These are phyloP conservation scores for Clitoria ternatea DNA, from an alignment of 306 rosid species.

Conservation along the genomic window DNA sequence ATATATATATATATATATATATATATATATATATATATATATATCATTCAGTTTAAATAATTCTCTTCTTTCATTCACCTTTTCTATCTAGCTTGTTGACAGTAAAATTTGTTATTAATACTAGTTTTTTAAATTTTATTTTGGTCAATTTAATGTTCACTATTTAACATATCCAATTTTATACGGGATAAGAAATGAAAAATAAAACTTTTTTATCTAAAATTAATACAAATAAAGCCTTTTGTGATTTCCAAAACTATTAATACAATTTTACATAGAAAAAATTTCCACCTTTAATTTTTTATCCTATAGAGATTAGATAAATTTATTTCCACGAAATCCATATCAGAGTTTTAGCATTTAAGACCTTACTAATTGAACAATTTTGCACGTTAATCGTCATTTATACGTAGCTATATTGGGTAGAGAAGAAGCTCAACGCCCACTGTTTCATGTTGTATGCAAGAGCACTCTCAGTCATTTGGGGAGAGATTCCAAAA, in stretches of 20 bases:
- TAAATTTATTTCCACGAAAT: not conserved
- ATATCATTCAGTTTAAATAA: not conserved
- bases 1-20: too few species aligned
- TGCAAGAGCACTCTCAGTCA: constrained; percentile 60
- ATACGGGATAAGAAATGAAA: too few species aligned
- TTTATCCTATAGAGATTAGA: too few species aligned
- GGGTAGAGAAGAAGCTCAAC: constrained; percentile 37
- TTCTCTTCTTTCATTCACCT: not conserved
- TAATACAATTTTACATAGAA: too few species aligned
- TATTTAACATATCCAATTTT: too few species aligned
- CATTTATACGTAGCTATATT: constrained; percentile 27
- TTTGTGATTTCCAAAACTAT: too few species aligned
- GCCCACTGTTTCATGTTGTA: constrained; percentile 60
- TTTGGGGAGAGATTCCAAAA: constrained; percentile 41
- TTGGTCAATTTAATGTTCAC: too few species aligned
- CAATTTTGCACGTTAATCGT: not conserved
- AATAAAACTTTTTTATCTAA: too few species aligned
- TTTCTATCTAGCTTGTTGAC: not conserved
- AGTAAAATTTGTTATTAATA: not conserved
- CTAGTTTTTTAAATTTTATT: too few species aligned
- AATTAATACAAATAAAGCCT: too few species aligned
- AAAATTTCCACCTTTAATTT: too few species aligned
- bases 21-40: too few species aligned
- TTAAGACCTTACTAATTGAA: not conserved
- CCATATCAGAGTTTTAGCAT: not conserved